phyloP scores from a whole-genome alignment of 83 land plant genomes.

The Thuja plicata region DNA sequence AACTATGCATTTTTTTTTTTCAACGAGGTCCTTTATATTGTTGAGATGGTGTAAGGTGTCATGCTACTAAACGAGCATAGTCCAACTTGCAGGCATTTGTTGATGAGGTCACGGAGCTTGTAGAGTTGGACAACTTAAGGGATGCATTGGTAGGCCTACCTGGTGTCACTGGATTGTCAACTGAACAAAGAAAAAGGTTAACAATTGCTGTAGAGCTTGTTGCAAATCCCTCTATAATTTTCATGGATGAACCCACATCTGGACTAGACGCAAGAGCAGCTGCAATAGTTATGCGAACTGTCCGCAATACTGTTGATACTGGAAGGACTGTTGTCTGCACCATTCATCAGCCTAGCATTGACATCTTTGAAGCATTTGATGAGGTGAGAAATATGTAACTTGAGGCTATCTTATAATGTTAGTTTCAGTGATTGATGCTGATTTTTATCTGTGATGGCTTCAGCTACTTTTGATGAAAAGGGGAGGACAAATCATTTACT shows the following conservation, averaged over 20 bases:
- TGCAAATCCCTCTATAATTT: neutral
- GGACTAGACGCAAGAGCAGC: neutral
- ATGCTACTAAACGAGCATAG: neutral
- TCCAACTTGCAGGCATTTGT: constrained; percentile 35
- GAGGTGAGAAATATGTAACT: neutral
- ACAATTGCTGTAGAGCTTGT: neutral
- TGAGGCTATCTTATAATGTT: neutral
- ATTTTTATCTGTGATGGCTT: neutral
- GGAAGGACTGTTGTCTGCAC: neutral
- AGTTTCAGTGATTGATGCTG: neutral
- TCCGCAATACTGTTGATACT: neutral
- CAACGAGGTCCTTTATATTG: neutral
- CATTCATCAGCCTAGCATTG: constrained; percentile 1
- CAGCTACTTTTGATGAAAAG: constrained; percentile 58
- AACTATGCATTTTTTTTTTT: neutral
- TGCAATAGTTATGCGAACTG: neutral
- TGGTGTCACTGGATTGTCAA: constrained; percentile 56
- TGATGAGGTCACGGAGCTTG: constrained; percentile 48
- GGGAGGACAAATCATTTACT: constrained; percentile 52
- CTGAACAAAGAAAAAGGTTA: constrained; percentile 41
- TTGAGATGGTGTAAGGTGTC: neutral
- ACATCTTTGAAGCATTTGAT: neutral
- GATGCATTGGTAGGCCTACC: constrained; percentile 56
- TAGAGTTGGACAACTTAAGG: constrained; percentile 50
- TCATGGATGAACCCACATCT: constrained; percentile 6